Evolutionary conservation across 2,329 filamentous ascomycete species (phyloP), one percentile per base, ranked within the genome.

Genomic region (Sporothrix protearum): DNA sequence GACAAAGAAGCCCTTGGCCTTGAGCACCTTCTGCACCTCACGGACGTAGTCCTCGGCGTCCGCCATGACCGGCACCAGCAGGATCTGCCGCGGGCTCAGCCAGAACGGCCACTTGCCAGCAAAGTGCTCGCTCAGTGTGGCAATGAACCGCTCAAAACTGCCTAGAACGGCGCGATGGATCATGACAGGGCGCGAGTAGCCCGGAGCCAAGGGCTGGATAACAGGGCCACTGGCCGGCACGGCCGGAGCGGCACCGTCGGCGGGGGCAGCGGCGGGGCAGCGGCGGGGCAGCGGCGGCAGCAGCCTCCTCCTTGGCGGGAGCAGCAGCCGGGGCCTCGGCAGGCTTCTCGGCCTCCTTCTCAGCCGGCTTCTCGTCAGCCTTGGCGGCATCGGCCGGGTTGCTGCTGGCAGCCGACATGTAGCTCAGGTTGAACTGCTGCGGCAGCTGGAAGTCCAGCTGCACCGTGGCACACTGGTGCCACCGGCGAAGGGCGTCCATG

Each of bases 51-150:
- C 89, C 77, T 89, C 86, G 76, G 86, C 90, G 61, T 87, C 85
- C 68, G 90, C 89, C 81, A 92, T 92, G 73, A 93, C 91, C 9
- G 92, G 92, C 73, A 94, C 89, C 74, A 96, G 87, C 76, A 92
- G 85, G 74, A 96, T 88, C 81, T 96, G 92, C 68, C 92, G 87
- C n/a, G 92, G 92, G 76, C 89, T 92, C 74, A 96, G 83, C 92
- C 92, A 96, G 85, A 95, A 93, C 1, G 92, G 92, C 92, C 92
- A 96, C 83, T 94, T 94, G 76, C 92, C 92, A 70, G 86, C 92
- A 79, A 93, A 95, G 81, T 95, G 92, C 84, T 96, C 92, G 61
- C 88, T 92, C 73, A 95, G 85, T 75, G 95, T 93, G 75, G 88
- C 92, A 78, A 92, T 86, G 81, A 88, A 87, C 71, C 85, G 82